These are phyloP conservation scores for Closterium sp. DNA, from an alignment of 139 green algal genomes.

Conservation along the genomic window DNA sequence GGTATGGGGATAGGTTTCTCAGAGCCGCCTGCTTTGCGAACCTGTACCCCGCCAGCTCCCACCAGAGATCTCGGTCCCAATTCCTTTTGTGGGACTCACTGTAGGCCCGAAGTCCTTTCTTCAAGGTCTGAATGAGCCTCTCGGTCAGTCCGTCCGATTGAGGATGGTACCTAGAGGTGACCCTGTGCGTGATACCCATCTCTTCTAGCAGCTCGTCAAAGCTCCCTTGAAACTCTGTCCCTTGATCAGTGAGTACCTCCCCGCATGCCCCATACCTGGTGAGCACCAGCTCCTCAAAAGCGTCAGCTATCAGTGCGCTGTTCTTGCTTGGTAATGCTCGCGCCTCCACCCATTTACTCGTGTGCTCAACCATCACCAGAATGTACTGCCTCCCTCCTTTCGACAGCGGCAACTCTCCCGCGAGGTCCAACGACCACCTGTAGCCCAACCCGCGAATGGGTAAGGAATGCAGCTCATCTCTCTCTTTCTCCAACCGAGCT, in stretches of 20 bases:
- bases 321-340: no score
- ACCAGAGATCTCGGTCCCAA: no score
- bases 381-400: constrained; percentile 30
- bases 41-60: no score
- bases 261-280: constrained; percentile 17
- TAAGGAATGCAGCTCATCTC: not conserved
- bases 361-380: constrained; percentile 48
- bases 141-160: constrained; percentile 39
- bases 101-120: no score
- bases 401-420: constrained; percentile 2
- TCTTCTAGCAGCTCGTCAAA: not conserved
- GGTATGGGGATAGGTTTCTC: no score
- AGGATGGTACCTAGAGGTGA: constrained; percentile 28
- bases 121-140: no score
- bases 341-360: constrained; percentile 39
- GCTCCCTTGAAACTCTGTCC: constrained; percentile 26
- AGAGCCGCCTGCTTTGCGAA: no score
- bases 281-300: constrained; percentile 30
- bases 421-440: constrained; percentile 28
- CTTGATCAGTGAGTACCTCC: constrained; percentile 51
- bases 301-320: no score
- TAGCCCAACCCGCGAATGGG: not conserved
- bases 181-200: constrained; percentile 37
- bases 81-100: no score
- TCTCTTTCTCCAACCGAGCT: no score